These are phyloP conservation scores for Daldinia loculata DNA, from an alignment of 495 filamentous ascomycete species.

Conservation along the genomic window DNA sequence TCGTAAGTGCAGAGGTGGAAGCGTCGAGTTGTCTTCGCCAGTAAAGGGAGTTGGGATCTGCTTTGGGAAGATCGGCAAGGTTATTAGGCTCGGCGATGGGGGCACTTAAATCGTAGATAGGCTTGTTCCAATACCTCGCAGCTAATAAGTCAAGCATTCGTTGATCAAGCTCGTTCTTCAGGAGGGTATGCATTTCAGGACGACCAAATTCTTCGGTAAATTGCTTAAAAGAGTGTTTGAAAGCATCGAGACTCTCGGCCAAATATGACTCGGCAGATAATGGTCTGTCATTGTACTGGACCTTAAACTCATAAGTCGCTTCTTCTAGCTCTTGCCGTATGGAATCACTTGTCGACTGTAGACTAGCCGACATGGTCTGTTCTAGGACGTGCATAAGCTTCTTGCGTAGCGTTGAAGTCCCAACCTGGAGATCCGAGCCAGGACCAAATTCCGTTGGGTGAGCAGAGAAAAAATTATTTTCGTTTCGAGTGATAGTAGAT, in stretches of 20 bases:
- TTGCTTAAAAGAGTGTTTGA: constrained; percentile 97
- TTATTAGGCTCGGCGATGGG: constrained; percentile 73
- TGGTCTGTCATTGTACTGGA: constrained; percentile 97
- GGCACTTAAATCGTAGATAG: constrained; percentile 75
- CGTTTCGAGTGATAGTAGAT: constrained; percentile 83
- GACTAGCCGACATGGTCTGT: constrained; percentile 92
- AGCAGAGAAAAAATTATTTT: constrained; percentile 84
- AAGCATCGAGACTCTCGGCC: constrained; percentile 90
- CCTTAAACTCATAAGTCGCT: constrained; percentile 98
- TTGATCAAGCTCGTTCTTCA: constrained; percentile 94
- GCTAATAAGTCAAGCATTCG: constrained; percentile 95
- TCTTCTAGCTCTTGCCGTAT: constrained; percentile 97
- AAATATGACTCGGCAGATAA: constrained; percentile 95
- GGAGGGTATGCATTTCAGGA: constrained; percentile 83
- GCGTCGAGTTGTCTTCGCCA: constrained; percentile 97
- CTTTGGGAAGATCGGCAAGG: constrained; percentile 79
- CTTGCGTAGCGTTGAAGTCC: constrained; percentile 86
- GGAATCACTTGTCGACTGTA: constrained; percentile 86
- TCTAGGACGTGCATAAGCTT: constrained; percentile 98
- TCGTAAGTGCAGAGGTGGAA: constrained; percentile 86
- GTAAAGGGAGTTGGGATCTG: constrained; percentile 81
- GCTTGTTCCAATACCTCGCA: constrained; percentile 96
- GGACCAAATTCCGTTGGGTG: constrained; percentile 83
- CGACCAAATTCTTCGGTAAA: constrained; percentile 91
- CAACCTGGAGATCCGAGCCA: constrained; percentile 74